Conservation (phyloP, 768 basidiomycete species). For the Xanthoconium stramineum region DNA sequence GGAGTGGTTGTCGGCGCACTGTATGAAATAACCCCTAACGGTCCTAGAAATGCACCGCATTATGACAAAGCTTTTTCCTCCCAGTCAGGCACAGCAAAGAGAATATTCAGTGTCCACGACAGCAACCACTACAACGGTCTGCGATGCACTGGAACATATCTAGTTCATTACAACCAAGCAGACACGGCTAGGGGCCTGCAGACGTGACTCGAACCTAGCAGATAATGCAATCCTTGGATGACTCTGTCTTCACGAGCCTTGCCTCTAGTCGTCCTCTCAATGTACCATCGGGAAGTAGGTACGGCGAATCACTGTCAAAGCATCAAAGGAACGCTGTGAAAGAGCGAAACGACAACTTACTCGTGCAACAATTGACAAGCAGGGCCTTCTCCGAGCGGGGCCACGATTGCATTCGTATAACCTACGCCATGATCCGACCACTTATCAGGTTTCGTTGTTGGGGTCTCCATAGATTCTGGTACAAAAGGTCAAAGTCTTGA, state of each 20-base stretch:
- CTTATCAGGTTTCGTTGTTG: constrained; percentile 7
- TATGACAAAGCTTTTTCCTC: too few species aligned
- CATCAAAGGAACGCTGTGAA: background rate
- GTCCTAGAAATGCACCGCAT: constrained; percentile 44
- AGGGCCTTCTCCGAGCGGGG: background rate
- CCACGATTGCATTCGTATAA: constrained; percentile 11
- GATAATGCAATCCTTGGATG: constrained; percentile 12
- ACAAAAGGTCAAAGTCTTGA: background rate
- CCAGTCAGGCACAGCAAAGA: too few species aligned
- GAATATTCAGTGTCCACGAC: too few species aligned
- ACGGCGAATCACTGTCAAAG: constrained; percentile 8
- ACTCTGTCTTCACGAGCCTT: constrained; percentile 5
- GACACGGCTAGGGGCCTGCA: too few species aligned
- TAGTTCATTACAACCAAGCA: too few species aligned
- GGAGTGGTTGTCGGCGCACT: background rate
- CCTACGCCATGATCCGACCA: constrained; percentile 17
- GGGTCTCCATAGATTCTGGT: background rate
- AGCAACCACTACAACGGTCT: too few species aligned
- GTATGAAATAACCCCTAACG: constrained; percentile 14
- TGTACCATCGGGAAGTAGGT: constrained; percentile 18
- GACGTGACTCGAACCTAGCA: constrained; percentile 1
- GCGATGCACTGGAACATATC: too few species aligned
- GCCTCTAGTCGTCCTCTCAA: constrained; percentile 18
- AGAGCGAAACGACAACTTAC: background rate
- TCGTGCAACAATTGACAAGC: constrained; percentile 2